Evolutionary conservation across 257 asterid species (phyloP).

Genomic region (Solanum gandarillasii): DNA sequence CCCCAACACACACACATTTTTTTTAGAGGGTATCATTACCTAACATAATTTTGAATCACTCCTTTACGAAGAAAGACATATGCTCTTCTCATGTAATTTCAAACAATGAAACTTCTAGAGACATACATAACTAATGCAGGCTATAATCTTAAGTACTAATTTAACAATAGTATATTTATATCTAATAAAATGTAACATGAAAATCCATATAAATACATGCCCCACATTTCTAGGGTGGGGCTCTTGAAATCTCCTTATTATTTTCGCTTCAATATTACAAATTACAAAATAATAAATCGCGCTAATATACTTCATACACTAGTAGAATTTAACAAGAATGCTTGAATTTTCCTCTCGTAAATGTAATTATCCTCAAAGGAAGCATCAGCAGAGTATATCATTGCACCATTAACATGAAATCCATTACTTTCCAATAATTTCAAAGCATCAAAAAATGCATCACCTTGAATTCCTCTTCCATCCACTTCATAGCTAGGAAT

Average conservation of each 20-base stretch:
- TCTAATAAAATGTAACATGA: not conserved
- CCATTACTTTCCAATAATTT: constrained; percentile 31
- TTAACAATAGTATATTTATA: not conserved
- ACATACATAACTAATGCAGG: no score
- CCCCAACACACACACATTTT: no score
- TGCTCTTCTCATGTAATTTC: no score
- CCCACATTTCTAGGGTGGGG: not conserved
- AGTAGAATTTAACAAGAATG: constrained; percentile 47
- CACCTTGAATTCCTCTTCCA: constrained; percentile 81
- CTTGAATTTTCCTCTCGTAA: constrained; percentile 44
- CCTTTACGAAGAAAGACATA: no score
- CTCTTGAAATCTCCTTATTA: not conserved
- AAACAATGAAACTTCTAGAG: no score
- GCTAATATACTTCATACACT: not conserved
- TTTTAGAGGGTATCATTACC: no score
- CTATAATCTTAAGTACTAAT: no score
- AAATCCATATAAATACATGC: not conserved
- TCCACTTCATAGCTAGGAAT: constrained; percentile 62
- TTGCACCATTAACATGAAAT: constrained; percentile 39
- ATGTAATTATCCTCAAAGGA: constrained; percentile 31
- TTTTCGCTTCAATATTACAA: not conserved
- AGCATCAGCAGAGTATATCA: constrained; percentile 80
- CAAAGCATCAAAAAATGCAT: constrained; percentile 46
- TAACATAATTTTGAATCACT: no score
- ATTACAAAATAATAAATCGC: not conserved